These are phyloP conservation scores for Paramarasmius palmivorus DNA, from an alignment of 1,284 basidiomycete genomes.

Conservation along the genomic window DNA sequence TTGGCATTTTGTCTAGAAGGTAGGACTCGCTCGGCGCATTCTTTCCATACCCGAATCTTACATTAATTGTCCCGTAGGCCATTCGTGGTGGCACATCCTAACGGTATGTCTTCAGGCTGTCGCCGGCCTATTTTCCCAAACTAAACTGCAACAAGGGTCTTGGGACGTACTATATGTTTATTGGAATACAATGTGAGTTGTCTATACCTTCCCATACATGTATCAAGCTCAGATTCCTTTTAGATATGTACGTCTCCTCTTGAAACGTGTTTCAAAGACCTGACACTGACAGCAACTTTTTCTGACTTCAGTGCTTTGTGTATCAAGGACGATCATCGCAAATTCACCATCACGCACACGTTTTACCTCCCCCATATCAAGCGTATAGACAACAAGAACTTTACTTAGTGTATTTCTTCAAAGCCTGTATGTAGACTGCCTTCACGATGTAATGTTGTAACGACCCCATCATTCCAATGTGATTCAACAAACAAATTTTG, in stretches of 20 bases:
- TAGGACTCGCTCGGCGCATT: slow-evolving; percentile 18
- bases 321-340: slow-evolving; percentile 56
- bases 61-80: slow-evolving; percentile 43
- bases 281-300: neutral
- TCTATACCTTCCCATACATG: too few species aligned
- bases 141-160: slow-evolving; percentile 37
- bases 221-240: too few species aligned
- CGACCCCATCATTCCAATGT: too few species aligned
- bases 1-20: slow-evolving; percentile 66
- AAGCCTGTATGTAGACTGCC: too few species aligned
- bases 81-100: slow-evolving; percentile 75
- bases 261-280: neutral
- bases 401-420: too few species aligned
- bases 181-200: slow-evolving; percentile 59
- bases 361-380: slow-evolving; percentile 46
- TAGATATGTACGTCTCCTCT: slow-evolving; percentile 47
- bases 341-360: slow-evolving; percentile 42
- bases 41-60: too few species aligned
- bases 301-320: slow-evolving; percentile 46
- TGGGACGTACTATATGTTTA: slow-evolving; percentile 62
- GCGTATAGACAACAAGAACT: slow-evolving; percentile 20
- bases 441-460: too few species aligned
- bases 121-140: slow-evolving; percentile 5
- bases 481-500: too few species aligned
- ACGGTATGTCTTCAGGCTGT: slow-evolving; percentile 38